A percentile compares a stretch with the other conserved stretches of the same genome.
Conservation (phyloP, 1,139 yeast genomes). For the Hemisphaericaspora xylanilytica region DNA sequence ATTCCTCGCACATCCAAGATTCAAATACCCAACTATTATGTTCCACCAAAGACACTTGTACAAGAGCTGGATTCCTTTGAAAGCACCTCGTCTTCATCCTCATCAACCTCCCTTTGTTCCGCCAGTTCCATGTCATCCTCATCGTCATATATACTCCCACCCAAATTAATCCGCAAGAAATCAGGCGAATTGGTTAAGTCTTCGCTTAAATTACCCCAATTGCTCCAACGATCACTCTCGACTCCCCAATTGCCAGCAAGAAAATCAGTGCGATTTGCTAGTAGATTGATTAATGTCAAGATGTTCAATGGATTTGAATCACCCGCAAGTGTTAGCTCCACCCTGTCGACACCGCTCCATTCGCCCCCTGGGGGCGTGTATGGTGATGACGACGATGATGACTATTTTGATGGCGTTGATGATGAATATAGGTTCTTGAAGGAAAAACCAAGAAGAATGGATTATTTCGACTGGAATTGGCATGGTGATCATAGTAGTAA, state of each 20-base stretch:
- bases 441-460: constrained; percentile 6
- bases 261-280: constrained; percentile 39
- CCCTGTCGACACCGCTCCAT: constrained; percentile 32
- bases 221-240: constrained; percentile 25
- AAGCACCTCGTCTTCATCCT: neutral
- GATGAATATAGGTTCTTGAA: constrained; percentile 16
- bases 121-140: constrained; percentile 4
- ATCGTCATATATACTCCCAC: constrained; percentile 3
- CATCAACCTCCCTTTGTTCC: constrained; percentile 3
- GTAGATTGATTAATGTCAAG: constrained; percentile 36
- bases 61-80: constrained; percentile 8
- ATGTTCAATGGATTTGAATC: constrained; percentile 44
- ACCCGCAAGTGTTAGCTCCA: constrained; percentile 37
- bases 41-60: constrained; percentile 11
- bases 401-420: constrained; percentile 19
- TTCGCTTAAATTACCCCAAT: constrained; percentile 32
- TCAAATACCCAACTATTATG: constrained; percentile 15
- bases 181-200: constrained; percentile 42
- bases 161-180: constrained; percentile 30
- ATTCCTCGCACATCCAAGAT: constrained; percentile 7
- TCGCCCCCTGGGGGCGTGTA: constrained; percentile 27
- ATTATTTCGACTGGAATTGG: constrained; percentile 17
- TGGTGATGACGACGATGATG: constrained; percentile 17
- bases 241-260: constrained; percentile 23
- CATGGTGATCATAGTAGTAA: neutral